Evolutionary conservation across 2,329 filamentous ascomycete species (phyloP).

Genomic region (Clarireedia hainanense): DNA sequence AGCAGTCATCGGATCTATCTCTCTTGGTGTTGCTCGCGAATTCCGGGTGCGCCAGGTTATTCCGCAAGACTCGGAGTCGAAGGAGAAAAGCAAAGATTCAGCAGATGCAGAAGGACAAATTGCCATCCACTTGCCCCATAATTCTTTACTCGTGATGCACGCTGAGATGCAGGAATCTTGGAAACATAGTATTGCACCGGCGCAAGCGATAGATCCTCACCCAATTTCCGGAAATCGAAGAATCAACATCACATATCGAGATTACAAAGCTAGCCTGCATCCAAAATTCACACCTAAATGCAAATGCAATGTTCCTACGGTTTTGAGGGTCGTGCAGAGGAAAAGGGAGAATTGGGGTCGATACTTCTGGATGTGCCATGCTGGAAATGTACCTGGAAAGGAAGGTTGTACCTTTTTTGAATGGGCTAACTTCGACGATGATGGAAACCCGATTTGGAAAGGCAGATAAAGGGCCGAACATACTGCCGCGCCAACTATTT

Average conservation of each 20-base stretch:
- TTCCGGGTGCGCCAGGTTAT: constrained; percentile 79
- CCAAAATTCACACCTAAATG: constrained; percentile 74
- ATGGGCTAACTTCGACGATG: constrained; percentile 81
- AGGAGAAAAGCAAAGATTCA: constrained; percentile 30
- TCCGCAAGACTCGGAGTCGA: constrained; percentile 40
- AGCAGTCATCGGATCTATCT: constrained; percentile 82
- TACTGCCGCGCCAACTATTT: no score
- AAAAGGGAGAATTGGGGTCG: constrained; percentile 68
- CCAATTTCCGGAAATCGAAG: constrained; percentile 70
- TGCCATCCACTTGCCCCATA: constrained; percentile 87
- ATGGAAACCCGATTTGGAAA: constrained; percentile 68
- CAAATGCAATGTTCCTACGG: constrained; percentile 58
- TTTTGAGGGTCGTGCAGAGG: constrained; percentile 71
- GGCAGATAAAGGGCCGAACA: neutral
- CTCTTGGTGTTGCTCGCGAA: constrained; percentile 84
- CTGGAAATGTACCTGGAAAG: constrained; percentile 60
- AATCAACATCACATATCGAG: constrained; percentile 91
- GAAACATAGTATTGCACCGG: constrained; percentile 81
- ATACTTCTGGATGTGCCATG: constrained; percentile 94
- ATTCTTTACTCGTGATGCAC: constrained; percentile 91
- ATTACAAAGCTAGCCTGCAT: constrained; percentile 71
- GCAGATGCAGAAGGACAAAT: constrained; percentile 75
- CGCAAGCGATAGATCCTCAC: constrained; percentile 73
- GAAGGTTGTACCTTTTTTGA: constrained; percentile 69
- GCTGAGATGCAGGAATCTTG: constrained; percentile 96